Conservation (phyloP, 2,329 filamentous ascomycete genomes). For the Gremmenia infestans region DNA sequence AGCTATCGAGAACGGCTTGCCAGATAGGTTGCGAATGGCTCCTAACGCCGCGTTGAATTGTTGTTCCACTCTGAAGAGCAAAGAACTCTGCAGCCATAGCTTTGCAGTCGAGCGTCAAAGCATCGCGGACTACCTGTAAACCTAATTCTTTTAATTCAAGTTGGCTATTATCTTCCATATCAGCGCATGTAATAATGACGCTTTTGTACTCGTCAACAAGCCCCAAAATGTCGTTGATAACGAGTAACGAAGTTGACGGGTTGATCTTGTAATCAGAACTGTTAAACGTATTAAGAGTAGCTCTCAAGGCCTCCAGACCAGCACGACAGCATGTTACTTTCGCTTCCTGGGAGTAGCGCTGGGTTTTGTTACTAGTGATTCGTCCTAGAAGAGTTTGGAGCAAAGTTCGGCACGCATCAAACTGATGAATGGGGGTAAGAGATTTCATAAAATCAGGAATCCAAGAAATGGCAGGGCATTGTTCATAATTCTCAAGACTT, state of each 20-base stretch:
- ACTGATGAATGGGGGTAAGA: constrained; percentile 68
- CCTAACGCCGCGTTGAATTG: constrained; percentile 61
- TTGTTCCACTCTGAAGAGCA: constrained; percentile 54
- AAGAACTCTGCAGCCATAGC: constrained; percentile 65
- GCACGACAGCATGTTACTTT: constrained; percentile 58
- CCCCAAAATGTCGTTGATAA: constrained; percentile 61
- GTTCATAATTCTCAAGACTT: constrained; percentile 46
- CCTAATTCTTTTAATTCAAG: constrained; percentile 50
- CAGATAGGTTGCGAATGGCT: constrained; percentile 73
- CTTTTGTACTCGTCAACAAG: constrained; percentile 58
- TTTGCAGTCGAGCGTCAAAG: constrained; percentile 66
- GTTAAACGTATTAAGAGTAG: constrained; percentile 53
- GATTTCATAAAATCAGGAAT: constrained; percentile 72
- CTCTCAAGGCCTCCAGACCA: constrained; percentile 55
- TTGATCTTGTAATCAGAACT: constrained; percentile 45
- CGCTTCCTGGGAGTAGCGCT: constrained; percentile 49
- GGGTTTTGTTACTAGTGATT: constrained; percentile 42
- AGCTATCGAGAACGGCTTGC: constrained; percentile 66
- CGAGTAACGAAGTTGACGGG: constrained; percentile 50
- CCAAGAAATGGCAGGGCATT: constrained; percentile 67
- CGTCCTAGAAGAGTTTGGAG: constrained; percentile 68
- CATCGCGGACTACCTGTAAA: constrained; percentile 60
- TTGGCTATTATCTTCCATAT: constrained; percentile 42
- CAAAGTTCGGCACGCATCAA: constrained; percentile 75
- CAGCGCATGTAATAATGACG: constrained; percentile 52